phyloP scores from a whole-genome alignment of 441 rosid species.

The Erysimum cheiri region DNA sequence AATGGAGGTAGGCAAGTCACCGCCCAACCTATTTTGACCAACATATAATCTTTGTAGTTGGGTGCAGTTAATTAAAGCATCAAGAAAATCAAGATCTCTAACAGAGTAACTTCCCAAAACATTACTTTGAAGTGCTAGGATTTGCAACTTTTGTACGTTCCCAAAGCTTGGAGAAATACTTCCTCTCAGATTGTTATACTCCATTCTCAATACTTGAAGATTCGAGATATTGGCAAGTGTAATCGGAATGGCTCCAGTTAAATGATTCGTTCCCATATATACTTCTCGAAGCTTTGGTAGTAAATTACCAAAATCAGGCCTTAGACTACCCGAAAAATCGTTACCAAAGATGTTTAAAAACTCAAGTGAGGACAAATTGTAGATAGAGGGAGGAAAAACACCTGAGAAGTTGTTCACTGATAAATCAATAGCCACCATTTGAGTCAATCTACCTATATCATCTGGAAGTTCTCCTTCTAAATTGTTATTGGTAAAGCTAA shows the following conservation, averaged over 20 bases:
- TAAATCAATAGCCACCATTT: neutral
- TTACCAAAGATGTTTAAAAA: neutral
- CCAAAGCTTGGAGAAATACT: neutral
- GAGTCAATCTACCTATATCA: conserved; percentile 6
- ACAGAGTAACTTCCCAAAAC: neutral
- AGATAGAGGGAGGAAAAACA: neutral
- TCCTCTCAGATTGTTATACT: neutral
- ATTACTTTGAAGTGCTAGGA: neutral
- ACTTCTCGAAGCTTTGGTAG: neutral
- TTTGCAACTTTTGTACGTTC: neutral
- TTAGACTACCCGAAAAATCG: neutral
- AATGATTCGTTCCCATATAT: neutral
- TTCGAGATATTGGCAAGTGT: neutral
- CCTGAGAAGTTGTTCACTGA: neutral
- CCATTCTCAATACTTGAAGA: neutral
- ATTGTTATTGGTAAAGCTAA: neutral
- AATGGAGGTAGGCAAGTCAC: neutral
- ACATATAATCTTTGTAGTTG: neutral
- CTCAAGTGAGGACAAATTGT: conserved; percentile 2
- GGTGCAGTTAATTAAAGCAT: neutral
- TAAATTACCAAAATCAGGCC: neutral
- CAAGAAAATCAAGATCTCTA: neutral
- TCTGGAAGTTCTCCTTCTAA: neutral
- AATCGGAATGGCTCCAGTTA: neutral
- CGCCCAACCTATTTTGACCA: neutral